Percentiles rank a stretch among this genome's conserved stretches.
These are phyloP conservation scores for Friedmanniomyces endolithicus DNA, from an alignment of 495 filamentous ascomycete genomes.

Conservation along the genomic window DNA sequence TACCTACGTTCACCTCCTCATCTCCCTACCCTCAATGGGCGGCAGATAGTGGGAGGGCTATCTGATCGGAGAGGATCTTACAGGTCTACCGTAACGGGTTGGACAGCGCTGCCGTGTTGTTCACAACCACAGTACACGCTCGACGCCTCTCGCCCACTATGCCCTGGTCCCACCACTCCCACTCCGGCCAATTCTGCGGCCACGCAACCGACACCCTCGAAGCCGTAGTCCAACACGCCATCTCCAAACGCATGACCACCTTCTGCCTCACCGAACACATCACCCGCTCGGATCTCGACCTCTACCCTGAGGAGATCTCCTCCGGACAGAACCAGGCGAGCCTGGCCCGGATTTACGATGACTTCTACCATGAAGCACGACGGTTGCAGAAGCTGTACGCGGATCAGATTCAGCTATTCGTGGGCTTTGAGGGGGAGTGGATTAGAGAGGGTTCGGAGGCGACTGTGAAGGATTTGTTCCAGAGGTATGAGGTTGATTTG, in stretches of 20 bases:
- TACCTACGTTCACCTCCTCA: no score
- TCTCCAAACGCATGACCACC: slow-evolving; percentile 60
- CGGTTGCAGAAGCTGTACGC: slow-evolving; percentile 60
- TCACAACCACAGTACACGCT: no score
- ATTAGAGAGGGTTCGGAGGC: slow-evolving; percentile 54
- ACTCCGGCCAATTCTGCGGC: slow-evolving; percentile 93
- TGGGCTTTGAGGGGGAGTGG: slow-evolving; percentile 90
- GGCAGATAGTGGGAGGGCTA: no score
- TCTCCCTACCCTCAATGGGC: no score
- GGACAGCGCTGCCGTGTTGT: no score
- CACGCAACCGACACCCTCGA: slow-evolving; percentile 79
- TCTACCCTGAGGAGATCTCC: slow-evolving; percentile 76
- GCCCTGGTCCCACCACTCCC: slow-evolving; percentile 98
- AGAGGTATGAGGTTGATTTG: slow-evolving; percentile 59
- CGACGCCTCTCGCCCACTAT: slow-evolving; percentile 44
- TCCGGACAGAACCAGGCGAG: slow-evolving; percentile 31
- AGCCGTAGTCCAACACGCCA: slow-evolving; percentile 67
- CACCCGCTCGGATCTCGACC: slow-evolving; percentile 62
- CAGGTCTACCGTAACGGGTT: no score
- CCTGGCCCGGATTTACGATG: slow-evolving; percentile 46
- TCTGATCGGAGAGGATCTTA: no score
- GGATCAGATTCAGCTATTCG: slow-evolving; percentile 59
- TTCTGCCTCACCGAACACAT: slow-evolving; percentile 97
- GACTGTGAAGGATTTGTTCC: slow-evolving; percentile 47
- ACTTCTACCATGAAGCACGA: slow-evolving; percentile 57